Conservation (phyloP, 2,329 filamentous ascomycete genomes). For the Neonectria sp. region DNA sequence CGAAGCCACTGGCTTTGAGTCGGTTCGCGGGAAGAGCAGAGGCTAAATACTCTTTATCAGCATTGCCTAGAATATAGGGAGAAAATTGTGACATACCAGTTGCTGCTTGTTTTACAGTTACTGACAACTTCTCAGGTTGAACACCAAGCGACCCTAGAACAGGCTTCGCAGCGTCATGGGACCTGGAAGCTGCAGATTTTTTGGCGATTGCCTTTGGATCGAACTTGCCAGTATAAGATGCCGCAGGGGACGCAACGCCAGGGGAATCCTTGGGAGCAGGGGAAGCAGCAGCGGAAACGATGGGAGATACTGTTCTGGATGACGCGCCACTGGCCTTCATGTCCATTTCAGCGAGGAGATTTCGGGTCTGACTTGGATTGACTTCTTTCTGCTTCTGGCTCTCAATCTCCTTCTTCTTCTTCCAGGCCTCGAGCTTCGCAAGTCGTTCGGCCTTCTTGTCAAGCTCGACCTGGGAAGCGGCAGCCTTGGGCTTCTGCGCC, state of each 20-base stretch:
- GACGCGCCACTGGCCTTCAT: slow-evolving; percentile 72
- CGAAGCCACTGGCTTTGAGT: slow-evolving; percentile 86
- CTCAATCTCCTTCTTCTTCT: slow-evolving; percentile 87
- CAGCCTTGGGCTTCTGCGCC: slow-evolving; percentile 64
- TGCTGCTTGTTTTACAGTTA: slow-evolving; percentile 51
- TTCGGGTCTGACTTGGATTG: slow-evolving; percentile 75
- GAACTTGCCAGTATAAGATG: slow-evolving; percentile 83
- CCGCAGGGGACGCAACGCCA: slow-evolving; percentile 65
- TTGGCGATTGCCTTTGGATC: slow-evolving; percentile 90
- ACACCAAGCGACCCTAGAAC: slow-evolving; percentile 63
- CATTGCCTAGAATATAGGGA: background rate
- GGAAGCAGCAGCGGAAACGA: slow-evolving; percentile 65
- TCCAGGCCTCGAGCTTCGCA: slow-evolving; percentile 91
- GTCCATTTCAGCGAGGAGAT: slow-evolving; percentile 81
- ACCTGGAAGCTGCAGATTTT: slow-evolving; percentile 76
- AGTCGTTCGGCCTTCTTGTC: slow-evolving; percentile 84
- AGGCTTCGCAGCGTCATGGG: slow-evolving; percentile 66
- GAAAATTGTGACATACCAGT: slow-evolving; percentile 52
- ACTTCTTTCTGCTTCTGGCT: slow-evolving; percentile 80
- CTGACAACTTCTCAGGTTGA: slow-evolving; percentile 54
- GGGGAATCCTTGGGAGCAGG: slow-evolving; percentile 61
- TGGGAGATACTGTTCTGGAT: slow-evolving; percentile 64
- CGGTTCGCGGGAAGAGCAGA: slow-evolving; percentile 76
- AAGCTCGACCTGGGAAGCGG: slow-evolving; percentile 73
- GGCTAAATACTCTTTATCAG: slow-evolving; percentile 52